A percentile compares a stretch with the other conserved stretches of the same genome.
Conservation (phyloP, 495 filamentous ascomycete species). For the Xylaria curta region DNA sequence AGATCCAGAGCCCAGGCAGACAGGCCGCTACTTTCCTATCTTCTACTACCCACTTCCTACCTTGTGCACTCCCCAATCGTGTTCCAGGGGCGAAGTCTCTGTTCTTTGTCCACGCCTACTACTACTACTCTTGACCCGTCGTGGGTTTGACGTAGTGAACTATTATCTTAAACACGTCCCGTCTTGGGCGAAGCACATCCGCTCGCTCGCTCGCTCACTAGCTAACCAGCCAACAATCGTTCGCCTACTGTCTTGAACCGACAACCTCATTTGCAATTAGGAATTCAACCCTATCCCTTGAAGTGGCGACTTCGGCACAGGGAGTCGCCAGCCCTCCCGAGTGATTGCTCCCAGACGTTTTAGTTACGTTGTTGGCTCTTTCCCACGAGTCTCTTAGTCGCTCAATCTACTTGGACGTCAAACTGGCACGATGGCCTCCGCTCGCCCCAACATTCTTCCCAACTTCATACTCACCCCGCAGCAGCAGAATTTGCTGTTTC, state of each 20-base stretch:
- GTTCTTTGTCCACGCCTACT: slow-evolving; percentile 20
- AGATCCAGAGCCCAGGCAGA: slow-evolving; percentile 5
- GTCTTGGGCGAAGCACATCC: neutral
- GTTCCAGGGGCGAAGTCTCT: slow-evolving; percentile 32
- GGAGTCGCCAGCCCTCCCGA: slow-evolving; percentile 17
- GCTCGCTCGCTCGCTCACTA: neutral
- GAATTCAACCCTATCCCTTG: neutral
- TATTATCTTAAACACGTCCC: neutral
- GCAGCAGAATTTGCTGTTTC: slow-evolving; percentile 87
- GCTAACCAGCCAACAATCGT: slow-evolving; percentile 12
- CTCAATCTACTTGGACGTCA: slow-evolving; percentile 21
- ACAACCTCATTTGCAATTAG: neutral
- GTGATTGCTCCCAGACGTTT: neutral
- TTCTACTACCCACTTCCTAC: slow-evolving; percentile 22
- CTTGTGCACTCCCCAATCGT: slow-evolving; percentile 16
- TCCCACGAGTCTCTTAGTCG: neutral
- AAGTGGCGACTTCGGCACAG: slow-evolving; percentile 25
- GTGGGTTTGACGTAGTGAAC: slow-evolving; percentile 20
- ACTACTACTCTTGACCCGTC: slow-evolving; percentile 17
- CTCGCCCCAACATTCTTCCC: slow-evolving; percentile 46
- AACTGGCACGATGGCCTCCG: slow-evolving; percentile 52
- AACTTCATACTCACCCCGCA: slow-evolving; percentile 72
- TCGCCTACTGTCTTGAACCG: neutral
- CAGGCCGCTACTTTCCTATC: slow-evolving; percentile 20
- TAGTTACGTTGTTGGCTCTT: neutral